Evolutionary conservation across 108 stramenopile genomes (phyloP), one percentile per base, ranked within the genome.

Genomic region (Cyclotella choctawhatcheeana): DNA sequence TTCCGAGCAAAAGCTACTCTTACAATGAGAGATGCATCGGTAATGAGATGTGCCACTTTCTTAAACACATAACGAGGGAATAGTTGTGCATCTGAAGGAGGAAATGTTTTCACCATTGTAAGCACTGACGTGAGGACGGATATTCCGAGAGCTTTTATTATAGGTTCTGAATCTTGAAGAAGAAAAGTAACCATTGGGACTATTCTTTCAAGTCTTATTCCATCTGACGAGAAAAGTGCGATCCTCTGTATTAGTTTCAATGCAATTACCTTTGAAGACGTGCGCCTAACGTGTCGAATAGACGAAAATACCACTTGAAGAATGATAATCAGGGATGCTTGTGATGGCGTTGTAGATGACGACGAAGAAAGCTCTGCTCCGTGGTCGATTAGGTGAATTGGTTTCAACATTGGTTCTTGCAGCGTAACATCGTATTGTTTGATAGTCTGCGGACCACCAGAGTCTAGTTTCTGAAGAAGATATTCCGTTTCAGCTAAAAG

Each of bases 1-100:
- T 85, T 86, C 71, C 89, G 68, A 4, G 96, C 93, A 70, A 97
- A 96, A 2, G 94, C 89, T 17, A 96, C 74, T 34, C 96, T 76
- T 16, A 97, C 97, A 40, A 90, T 84, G 17, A 94, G 66, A 61
- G 78, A 85, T 22, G 89, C 73, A 83, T 99, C 98, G 18, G 85
- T 91, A 34, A 86, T 87, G 20, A 99, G 66, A 54, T 91, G 91
- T 24, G 90, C 76, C 2, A 99, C 89, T 22, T 93, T 81, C 50
- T 97, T 97, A 79, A 98, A 97, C 21, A 99, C 84, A 70, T 97
- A 99, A 63, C 92, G 85, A 7, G 95, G 93, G 58, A 99, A 98
- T 0, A 99, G 74, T 63, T 92, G 82, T 21, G 94, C 89, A 77
- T 98, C 97, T 12, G 94, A 96, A 0, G 95, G 93, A 13, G 95